Evolutionary conservation across 306 rosid genomes (phyloP).

Genomic region (Albizia julibrissin): DNA sequence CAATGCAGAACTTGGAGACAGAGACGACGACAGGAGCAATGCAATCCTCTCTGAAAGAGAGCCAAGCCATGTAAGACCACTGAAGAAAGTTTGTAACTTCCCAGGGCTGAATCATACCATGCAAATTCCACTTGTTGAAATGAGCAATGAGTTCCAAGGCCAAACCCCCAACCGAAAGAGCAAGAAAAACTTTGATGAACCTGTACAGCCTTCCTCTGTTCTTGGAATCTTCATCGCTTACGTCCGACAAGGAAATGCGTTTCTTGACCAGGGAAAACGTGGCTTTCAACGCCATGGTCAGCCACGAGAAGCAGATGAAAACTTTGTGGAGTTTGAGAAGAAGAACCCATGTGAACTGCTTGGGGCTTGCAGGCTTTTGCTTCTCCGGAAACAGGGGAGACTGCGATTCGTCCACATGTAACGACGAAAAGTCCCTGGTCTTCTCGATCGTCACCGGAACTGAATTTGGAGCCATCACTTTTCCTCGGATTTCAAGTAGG

Average conservation of each 20-base stretch:
- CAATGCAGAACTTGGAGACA: slow-evolving; percentile 85
- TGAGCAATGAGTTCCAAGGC: slow-evolving; percentile 76
- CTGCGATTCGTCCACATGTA: slow-evolving; percentile 53
- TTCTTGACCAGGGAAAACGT: slow-evolving; percentile 59
- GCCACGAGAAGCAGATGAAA: slow-evolving; percentile 69
- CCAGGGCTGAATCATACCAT: slow-evolving; percentile 63
- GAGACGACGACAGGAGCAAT: slow-evolving; percentile 67
- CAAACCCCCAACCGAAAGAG: slow-evolving; percentile 62
- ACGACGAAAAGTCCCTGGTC: slow-evolving; percentile 44
- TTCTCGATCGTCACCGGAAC: slow-evolving; percentile 62
- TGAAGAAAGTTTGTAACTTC: slow-evolving; percentile 76
- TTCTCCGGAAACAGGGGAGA: slow-evolving; percentile 67
- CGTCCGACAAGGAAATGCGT: slow-evolving; percentile 63
- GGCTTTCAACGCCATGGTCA: slow-evolving; percentile 50
- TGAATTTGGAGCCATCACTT: slow-evolving; percentile 71
- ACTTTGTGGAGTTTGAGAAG: slow-evolving; percentile 80
- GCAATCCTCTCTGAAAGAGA: slow-evolving; percentile 77
- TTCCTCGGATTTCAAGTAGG: slow-evolving; percentile 14
- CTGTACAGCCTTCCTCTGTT: slow-evolving; percentile 67
- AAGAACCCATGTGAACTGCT: slow-evolving; percentile 85
- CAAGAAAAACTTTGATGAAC: slow-evolving; percentile 67
- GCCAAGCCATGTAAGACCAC: slow-evolving; percentile 77
- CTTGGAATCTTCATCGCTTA: slow-evolving; percentile 62
- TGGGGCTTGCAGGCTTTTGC: slow-evolving; percentile 64
- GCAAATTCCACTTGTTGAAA: slow-evolving; percentile 80